phyloP scores from a whole-genome alignment of 768 basidiomycete species.

The Pleurotus citrinopileatus region DNA sequence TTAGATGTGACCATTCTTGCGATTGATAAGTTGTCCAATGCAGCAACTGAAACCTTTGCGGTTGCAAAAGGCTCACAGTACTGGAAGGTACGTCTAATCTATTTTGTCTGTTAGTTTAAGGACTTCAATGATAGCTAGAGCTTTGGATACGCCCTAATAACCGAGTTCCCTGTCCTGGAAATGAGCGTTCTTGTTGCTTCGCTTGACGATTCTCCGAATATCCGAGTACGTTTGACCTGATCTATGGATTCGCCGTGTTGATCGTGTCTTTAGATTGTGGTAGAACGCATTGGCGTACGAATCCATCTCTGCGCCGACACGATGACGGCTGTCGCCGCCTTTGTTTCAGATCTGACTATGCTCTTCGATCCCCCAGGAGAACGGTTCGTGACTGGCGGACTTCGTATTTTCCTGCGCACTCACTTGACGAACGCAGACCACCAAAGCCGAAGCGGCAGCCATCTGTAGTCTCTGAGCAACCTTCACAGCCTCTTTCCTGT shows the following conservation, averaged over 20 bases:
- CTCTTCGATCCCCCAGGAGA: constrained; percentile 31
- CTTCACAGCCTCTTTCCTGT: constrained; percentile 33
- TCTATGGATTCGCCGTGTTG: not conserved
- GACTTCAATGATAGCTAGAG: constrained; percentile 31
- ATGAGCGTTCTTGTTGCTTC: constrained; percentile 35
- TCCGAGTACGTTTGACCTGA: constrained; percentile 24
- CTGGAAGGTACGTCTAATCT: constrained; percentile 61
- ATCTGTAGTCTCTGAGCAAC: constrained; percentile 27
- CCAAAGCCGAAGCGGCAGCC: constrained; percentile 26
- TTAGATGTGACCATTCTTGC: constrained; percentile 47
- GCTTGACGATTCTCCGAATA: constrained; percentile 28
- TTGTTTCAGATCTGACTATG: constrained; percentile 50
- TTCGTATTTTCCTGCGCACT: not conserved
- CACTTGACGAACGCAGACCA: constrained; percentile 17
- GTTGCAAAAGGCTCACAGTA: constrained; percentile 35
- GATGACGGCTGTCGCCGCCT: constrained; percentile 50
- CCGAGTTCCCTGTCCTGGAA: constrained; percentile 53
- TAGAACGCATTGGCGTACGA: constrained; percentile 51
- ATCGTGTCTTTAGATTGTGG: constrained; percentile 41
- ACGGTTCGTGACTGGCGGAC: not conserved
- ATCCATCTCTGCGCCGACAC: constrained; percentile 82
- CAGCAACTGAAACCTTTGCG: constrained; percentile 22
- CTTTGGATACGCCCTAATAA: constrained; percentile 66
- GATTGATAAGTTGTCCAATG: constrained; percentile 29
- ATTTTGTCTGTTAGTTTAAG: not conserved